Conservation (phyloP, 257 asterid species). For the Forsythia suspensa region DNA sequence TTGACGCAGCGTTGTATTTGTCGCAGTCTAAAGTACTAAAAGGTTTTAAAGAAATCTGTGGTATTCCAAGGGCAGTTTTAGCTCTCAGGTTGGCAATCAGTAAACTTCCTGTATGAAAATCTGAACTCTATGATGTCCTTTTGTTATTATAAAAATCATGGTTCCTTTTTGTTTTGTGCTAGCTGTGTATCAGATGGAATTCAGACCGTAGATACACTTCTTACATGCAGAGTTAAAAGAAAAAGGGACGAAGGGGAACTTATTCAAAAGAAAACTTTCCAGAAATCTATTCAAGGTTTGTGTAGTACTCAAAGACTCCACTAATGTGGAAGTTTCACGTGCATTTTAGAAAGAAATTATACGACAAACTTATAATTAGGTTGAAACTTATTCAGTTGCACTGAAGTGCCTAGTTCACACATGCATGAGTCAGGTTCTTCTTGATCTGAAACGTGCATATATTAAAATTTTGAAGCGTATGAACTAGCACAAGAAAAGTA, state of each 20-base stretch:
- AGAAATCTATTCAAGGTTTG: conserved; percentile 56
- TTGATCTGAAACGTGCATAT: background rate
- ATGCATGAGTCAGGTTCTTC: conserved; percentile 6
- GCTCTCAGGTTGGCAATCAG: conserved; percentile 69
- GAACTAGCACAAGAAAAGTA: background rate
- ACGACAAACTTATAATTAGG: background rate
- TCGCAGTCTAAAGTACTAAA: conserved; percentile 74
- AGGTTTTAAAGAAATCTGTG: conserved; percentile 71
- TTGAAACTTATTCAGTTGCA: background rate
- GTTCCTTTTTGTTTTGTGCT: conserved; percentile 39
- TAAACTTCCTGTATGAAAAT: background rate
- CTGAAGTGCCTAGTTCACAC: background rate
- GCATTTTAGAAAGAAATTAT: background rate
- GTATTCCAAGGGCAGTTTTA: conserved; percentile 84
- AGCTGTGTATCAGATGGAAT: conserved; percentile 90
- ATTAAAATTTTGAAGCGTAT: background rate
- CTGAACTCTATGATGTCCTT: conserved; percentile 5
- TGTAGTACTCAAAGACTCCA: conserved; percentile 6
- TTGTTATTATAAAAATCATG: conserved; percentile 8
- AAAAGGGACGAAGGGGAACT: conserved; percentile 65
- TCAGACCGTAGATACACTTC: conserved; percentile 90
- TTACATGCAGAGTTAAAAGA: conserved; percentile 84
- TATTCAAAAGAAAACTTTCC: conserved; percentile 40
- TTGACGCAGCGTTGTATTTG: conserved; percentile 90
- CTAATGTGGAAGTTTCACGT: background rate